phyloP scores from a whole-genome alignment of 225 moss, liverwort and hornwort species.

The Marchantia polymorpha region DNA sequence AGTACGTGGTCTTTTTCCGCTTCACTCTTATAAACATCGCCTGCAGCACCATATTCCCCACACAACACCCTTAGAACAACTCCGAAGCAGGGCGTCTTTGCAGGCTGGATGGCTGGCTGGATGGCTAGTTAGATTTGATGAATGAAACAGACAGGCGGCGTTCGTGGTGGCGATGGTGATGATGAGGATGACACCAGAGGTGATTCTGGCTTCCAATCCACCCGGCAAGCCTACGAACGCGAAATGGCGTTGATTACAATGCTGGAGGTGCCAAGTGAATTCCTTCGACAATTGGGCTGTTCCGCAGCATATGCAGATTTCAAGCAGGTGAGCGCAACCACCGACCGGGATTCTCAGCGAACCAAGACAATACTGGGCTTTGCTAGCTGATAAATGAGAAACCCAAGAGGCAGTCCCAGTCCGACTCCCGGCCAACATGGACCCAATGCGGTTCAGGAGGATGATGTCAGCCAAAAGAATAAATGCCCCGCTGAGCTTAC shows the following conservation, averaged over 20 bases:
- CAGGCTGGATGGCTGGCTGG: background rate
- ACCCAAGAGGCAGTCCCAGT: background rate
- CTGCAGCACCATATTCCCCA: slow-evolving; percentile 32
- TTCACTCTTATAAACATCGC: slow-evolving; percentile 98
- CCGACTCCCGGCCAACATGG: background rate
- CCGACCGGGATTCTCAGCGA: background rate
- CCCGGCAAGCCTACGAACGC: background rate
- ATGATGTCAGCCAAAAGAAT: background rate
- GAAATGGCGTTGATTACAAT: background rate
- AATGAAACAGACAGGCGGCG: background rate
- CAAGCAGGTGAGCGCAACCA: background rate
- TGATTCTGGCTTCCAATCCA: too few relatives aligned
- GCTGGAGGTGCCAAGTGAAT: background rate
- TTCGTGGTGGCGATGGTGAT: background rate
- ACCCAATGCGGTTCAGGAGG: background rate
- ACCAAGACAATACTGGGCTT: background rate
- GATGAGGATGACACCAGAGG: background rate
- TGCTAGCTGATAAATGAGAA: background rate
- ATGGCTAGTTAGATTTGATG: background rate
- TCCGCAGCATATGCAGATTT: background rate
- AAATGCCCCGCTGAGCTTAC: background rate
- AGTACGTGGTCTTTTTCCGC: slow-evolving; percentile 89
- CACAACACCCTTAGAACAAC: background rate
- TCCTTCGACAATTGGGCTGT: background rate
- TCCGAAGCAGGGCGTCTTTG: background rate